These are phyloP conservation scores for Tricholoma hemisulphureum DNA, from an alignment of 768 basidiomycete species.

Conservation along the genomic window DNA sequence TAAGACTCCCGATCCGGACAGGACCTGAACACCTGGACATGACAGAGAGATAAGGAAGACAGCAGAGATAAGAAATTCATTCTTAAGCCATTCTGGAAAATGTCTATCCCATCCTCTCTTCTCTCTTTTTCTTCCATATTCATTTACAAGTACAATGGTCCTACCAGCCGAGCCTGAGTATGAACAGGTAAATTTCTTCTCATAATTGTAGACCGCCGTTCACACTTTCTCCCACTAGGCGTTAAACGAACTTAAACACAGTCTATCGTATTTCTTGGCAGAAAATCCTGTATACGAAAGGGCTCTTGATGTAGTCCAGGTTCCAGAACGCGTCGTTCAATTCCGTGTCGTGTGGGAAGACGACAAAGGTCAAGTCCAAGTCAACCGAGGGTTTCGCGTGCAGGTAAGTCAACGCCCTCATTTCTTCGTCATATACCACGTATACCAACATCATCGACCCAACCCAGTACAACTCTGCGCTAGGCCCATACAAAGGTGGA, in stretches of 20 bases:
- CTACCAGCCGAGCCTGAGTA: conserved; percentile 65
- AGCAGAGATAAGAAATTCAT: too few relatives aligned
- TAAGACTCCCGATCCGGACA: too few relatives aligned
- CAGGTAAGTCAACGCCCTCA: conserved; percentile 42
- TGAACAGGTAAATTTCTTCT: conserved; percentile 47
- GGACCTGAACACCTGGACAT: too few relatives aligned
- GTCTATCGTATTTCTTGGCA: conserved; percentile 62
- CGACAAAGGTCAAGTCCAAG: conserved; percentile 60
- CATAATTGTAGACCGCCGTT: not conserved
- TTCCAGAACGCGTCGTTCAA: conserved; percentile 56
- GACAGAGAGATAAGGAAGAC: too few relatives aligned
- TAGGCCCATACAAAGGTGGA: conserved; percentile 79
- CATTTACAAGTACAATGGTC: conserved; percentile 30
- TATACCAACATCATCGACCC: not conserved
- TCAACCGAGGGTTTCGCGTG: conserved; percentile 74
- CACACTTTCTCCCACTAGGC: conserved; percentile 44
- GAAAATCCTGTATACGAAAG: conserved; percentile 67
- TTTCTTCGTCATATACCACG: not conserved
- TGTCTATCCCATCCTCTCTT: too few relatives aligned
- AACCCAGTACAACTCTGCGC: conserved; percentile 67
- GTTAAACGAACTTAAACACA: conserved; percentile 60
- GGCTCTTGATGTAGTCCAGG: conserved; percentile 61
- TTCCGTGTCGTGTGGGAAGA: conserved; percentile 82
- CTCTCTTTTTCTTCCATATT: not conserved
- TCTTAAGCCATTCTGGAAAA: too few relatives aligned